Percentiles rank a stretch among this genome's conserved stretches.
These are phyloP conservation scores for Boeremia exigua DNA, from an alignment of 2,329 filamentous ascomycete genomes.

Conservation along the genomic window DNA sequence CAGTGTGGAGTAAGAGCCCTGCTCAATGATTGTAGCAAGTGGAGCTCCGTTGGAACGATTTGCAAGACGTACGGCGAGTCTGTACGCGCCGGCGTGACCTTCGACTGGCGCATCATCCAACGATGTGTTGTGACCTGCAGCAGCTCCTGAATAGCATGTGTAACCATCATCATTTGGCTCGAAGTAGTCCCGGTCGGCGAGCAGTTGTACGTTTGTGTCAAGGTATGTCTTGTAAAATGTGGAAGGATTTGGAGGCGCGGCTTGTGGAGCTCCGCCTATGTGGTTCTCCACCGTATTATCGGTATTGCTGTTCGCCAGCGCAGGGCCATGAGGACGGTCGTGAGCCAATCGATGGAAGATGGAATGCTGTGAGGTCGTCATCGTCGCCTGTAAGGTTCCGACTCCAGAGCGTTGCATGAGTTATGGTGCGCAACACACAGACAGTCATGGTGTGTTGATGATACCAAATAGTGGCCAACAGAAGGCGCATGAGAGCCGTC, in stretches of 20 bases:
- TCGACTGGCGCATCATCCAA: slow-evolving; percentile 17
- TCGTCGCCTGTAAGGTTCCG: background rate
- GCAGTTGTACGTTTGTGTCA: slow-evolving; percentile 12
- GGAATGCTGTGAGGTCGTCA: slow-evolving; percentile 4
- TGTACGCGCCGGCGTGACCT: slow-evolving; percentile 31
- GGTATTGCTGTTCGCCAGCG: slow-evolving; percentile 9
- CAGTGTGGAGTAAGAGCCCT: slow-evolving; percentile 50
- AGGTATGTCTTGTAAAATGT: slow-evolving; percentile 29
- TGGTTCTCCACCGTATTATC: slow-evolving; percentile 18
- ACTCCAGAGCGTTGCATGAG: background rate
- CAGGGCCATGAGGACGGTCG: slow-evolving; percentile 17
- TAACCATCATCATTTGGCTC: slow-evolving; percentile 22
- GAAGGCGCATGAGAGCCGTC: background rate
- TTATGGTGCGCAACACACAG: background rate
- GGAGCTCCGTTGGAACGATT: slow-evolving; percentile 45
- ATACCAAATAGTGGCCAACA: background rate
- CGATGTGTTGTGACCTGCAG: slow-evolving; percentile 7
- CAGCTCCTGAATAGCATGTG: slow-evolving; percentile 8
- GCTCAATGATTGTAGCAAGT: slow-evolving; percentile 54
- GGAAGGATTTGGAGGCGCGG: slow-evolving; percentile 24
- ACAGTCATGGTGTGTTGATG: background rate
- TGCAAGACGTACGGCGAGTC: slow-evolving; percentile 33
- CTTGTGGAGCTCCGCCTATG: slow-evolving; percentile 12
- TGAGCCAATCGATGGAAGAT: slow-evolving; percentile 16
- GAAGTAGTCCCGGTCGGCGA: slow-evolving; percentile 4